Conservation (phyloP, 371 early-diverging fungal genomes). For the Lichtheimia hyalospora region DNA sequence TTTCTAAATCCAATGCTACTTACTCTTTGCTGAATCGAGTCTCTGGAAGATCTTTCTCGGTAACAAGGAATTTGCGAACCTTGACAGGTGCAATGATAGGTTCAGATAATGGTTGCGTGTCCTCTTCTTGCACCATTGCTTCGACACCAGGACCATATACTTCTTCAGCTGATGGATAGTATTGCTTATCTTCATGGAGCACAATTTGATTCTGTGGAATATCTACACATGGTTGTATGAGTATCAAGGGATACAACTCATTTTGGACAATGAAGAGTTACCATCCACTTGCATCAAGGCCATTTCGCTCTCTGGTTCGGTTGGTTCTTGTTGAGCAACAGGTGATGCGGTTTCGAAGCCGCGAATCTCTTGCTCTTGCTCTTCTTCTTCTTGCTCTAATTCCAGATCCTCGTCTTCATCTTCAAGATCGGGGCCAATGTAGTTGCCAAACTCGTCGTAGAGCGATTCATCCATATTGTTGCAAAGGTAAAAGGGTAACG, state of each 20-base stretch:
- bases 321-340: conserved; percentile 8
- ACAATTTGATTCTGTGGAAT: conserved; percentile 80
- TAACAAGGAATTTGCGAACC: conserved; percentile 81
- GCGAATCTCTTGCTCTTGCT: conserved; percentile 27
- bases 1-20: neutral
- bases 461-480: conserved; percentile 74
- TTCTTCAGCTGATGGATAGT: conserved; percentile 96
- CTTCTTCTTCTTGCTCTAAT: conserved; percentile 43
- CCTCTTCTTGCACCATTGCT: conserved; percentile 95
- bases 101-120: conserved; percentile 93
- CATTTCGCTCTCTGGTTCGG: conserved; percentile 15
- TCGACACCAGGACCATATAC: conserved; percentile 97
- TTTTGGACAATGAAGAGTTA: conserved; percentile 11
- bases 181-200: conserved; percentile 96
- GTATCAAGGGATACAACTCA: neutral
- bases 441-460: conserved; percentile 98
- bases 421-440: conserved; percentile 93
- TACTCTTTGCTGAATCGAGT: conserved; percentile 90
- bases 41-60: conserved; percentile 81
- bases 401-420: conserved; percentile 57
- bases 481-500: neutral
- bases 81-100: conserved; percentile 94
- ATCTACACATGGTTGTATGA: conserved; percentile 22
- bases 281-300: conserved; percentile 49
- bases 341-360: conserved; percentile 13